Evolutionary conservation across 306 rosid species (phyloP).

Genomic region (Arachis hypogaea): DNA sequence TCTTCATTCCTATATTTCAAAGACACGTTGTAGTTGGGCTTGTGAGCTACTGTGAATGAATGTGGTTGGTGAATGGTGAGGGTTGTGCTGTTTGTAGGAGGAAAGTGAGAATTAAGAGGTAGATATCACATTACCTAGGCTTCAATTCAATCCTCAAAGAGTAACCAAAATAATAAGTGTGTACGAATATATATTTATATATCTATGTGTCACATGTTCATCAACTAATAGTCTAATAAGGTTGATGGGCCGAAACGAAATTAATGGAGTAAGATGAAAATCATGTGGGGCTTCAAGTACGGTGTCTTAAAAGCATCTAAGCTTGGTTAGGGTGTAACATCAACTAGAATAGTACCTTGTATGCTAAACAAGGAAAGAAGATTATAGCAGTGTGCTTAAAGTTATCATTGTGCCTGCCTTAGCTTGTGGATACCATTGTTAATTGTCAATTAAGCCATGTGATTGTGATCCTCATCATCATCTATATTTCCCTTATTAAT

Average conservation of each 20-base stretch:
- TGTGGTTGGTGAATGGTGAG: neutral
- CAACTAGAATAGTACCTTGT: constrained; percentile 24
- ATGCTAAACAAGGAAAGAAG: neutral
- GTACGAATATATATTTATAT: neutral
- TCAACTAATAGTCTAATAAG: too few species aligned
- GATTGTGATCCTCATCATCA: neutral
- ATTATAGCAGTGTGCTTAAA: constrained; percentile 7
- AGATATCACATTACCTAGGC: neutral
- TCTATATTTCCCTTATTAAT: neutral
- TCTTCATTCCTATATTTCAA: constrained; percentile 27
- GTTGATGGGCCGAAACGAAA: constrained; percentile 17
- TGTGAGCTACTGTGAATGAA: neutral
- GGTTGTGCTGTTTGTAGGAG: neutral
- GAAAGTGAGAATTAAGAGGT: neutral
- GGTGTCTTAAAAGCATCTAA: constrained; percentile 53
- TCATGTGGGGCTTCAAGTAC: constrained; percentile 51
- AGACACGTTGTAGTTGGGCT: constrained; percentile 19
- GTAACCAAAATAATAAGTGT: neutral
- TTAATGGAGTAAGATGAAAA: constrained; percentile 42
- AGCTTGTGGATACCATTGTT: constrained; percentile 17
- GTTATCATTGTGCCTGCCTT: constrained; percentile 15
- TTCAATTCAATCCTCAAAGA: neutral
- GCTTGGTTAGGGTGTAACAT: constrained; percentile 48
- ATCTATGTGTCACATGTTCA: neutral
- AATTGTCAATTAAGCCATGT: neutral